Base-by-base conservation (phyloP, 345 rosid species). In the Stellera chamaejasme region DNA sequence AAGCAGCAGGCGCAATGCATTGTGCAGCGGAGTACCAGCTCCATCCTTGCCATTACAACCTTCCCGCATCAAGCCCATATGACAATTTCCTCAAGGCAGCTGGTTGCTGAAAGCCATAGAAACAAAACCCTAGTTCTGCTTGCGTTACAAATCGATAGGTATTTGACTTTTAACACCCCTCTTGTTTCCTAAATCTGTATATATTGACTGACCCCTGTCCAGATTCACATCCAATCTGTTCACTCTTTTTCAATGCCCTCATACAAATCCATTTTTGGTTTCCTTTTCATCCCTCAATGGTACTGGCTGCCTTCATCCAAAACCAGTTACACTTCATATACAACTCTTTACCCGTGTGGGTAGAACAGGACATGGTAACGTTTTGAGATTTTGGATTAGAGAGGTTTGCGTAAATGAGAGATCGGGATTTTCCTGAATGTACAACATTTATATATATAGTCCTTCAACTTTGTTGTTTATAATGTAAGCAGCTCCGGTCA, bases 81-180 rank as follows among this genome's bases (percentile, higher is more conserved):
- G 87, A 83, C 60, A 73, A 74, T 61, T 77, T 86, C 52, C 79
- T 77, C 3, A 75, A 72, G 69, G 79, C 90, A 28, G 82, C 81
- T 56, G 85, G 82, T 55, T 83, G 86, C 58, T 81, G 71, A 66
- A 45, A 10, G 50, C 13, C 39, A 32, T 32, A 32, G 39, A 1
- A 32, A 32, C 39, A 32, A 32, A 32, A 32, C 23, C 9, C 4
- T 32, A 8, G 39, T 32, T 4, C 9, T 32, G 39, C 39, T 32
- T 32, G 39, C 39, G 9, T 32, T 32, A 3, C 39, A 32, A 32
- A 8, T 32, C 9, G 23, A 19, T 19, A 19, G 23, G 9, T 32
- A 32, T 2, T 1, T 1, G 5, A 32, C 39, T 32, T 8, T 10
- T 26, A 48, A 19, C 15, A 4, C 36, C 4, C 14, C 9, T 45